phyloP scores from a whole-genome alignment of 441 rosid genomes.

The Hura crepitans region DNA sequence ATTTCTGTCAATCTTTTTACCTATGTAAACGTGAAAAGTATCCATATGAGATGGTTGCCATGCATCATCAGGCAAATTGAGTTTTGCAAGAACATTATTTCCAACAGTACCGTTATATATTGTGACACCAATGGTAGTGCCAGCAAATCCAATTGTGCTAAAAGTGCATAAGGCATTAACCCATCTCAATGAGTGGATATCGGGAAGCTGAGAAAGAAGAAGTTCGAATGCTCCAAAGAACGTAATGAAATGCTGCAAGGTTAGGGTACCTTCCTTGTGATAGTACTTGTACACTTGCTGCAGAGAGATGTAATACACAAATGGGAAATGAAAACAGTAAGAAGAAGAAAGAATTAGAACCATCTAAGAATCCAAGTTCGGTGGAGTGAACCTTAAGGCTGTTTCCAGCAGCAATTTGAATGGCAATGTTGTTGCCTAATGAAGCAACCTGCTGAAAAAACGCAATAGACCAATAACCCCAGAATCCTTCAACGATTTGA shows the following conservation, averaged over 20 bases:
- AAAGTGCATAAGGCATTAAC: constrained; percentile 42
- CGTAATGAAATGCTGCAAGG: constrained; percentile 43
- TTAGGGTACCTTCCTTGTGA: constrained; percentile 30
- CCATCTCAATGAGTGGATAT: constrained; percentile 53
- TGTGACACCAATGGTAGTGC: constrained; percentile 44
- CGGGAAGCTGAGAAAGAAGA: constrained; percentile 48
- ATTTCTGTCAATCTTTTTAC: constrained; percentile 36
- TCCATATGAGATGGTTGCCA: not conserved
- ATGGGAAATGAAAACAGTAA: not conserved
- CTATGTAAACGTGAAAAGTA: constrained; percentile 20
- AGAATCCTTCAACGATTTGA: constrained; percentile 37
- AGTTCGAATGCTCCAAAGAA: constrained; percentile 47
- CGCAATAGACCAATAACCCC: constrained; percentile 49
- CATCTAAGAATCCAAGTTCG: not conserved
- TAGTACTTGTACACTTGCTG: constrained; percentile 45
- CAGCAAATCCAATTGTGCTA: constrained; percentile 49
- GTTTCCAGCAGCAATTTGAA: constrained; percentile 55
- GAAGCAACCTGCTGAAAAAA: constrained; percentile 59
- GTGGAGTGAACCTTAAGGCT: constrained; percentile 39
- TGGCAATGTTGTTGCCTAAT: constrained; percentile 48
- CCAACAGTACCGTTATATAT: constrained; percentile 47
- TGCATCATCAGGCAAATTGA: not conserved
- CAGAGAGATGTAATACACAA: not conserved
- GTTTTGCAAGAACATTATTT: no score
- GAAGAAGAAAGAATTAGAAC: not conserved